Percentiles rank a stretch among this genome's conserved stretches.
Evolutionary conservation across 441 rosid species (phyloP).

Genomic region (Syzygium malaccense): DNA sequence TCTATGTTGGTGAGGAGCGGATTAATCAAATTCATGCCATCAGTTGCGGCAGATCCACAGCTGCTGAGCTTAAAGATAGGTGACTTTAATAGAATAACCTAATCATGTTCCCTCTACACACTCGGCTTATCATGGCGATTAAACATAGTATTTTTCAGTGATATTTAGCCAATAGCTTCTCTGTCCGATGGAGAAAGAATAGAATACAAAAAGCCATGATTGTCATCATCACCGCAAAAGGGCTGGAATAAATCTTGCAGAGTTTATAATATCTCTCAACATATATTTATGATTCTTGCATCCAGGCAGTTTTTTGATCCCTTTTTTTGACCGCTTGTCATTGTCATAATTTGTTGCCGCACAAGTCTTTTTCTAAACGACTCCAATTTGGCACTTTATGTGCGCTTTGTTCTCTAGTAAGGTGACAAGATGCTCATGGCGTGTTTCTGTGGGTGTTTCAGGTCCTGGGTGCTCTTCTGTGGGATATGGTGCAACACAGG

Average conservation of each 20-base stretch:
- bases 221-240: neutral
- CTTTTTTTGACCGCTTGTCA: neutral
- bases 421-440: slow-evolving; percentile 33
- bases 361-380: slow-evolving; percentile 3
- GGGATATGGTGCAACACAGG: slow-evolving; percentile 93
- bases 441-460: slow-evolving; percentile 21
- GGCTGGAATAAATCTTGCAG: neutral
- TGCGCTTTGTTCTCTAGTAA: slow-evolving; percentile 21
- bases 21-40: neutral
- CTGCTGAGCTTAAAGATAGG: neutral
- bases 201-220: neutral
- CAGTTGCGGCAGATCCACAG: neutral
- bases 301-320: neutral
- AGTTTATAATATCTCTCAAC: neutral
- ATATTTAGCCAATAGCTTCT: neutral
- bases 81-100: neutral
- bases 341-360: neutral
- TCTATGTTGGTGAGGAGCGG: neutral
- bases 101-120: neutral
- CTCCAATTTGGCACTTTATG: neutral
- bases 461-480: slow-evolving; percentile 97
- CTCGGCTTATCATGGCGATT: neutral
- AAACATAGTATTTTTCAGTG: neutral
- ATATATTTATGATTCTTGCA: neutral
- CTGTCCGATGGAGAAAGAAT: neutral